These are phyloP conservation scores for Aspergillus saccharolyticus DNA, from an alignment of 495 filamentous ascomycete species.

Conservation along the genomic window DNA sequence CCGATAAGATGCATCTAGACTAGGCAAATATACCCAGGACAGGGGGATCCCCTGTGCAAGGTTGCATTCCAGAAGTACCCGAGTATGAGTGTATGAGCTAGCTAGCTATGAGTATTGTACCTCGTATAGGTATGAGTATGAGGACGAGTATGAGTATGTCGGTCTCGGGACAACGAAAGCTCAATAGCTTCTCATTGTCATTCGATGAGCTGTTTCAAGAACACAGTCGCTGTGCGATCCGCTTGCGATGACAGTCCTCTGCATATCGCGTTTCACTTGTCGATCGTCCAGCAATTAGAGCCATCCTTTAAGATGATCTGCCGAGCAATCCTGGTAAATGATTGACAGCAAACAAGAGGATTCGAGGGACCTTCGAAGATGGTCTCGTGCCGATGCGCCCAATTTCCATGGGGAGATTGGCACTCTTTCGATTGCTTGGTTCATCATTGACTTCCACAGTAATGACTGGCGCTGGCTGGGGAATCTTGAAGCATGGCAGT, in stretches of 20 bases:
- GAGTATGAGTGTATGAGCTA: not conserved
- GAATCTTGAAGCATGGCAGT: not conserved
- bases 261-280: not conserved
- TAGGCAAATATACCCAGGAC: not conserved
- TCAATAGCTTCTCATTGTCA: not conserved
- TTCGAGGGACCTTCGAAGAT: not conserved
- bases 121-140: too few relatives aligned
- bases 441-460: too few relatives aligned
- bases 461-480: not conserved
- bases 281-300: not conserved
- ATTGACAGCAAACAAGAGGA: slow-evolving; percentile 2
- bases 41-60: not conserved
- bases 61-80: not conserved
- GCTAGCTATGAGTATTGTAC: too few relatives aligned
- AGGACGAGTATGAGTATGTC: too few relatives aligned
- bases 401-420: not conserved
- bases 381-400: not conserved
- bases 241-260: not conserved
- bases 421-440: not conserved
- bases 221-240: not conserved
- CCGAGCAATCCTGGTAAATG: not conserved
- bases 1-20: not conserved
- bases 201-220: not conserved
- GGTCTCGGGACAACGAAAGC: too few relatives aligned
- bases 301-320: not conserved